Conservation (phyloP, 1,284 basidiomycete genomes). For the Ustilago sp. region DNA sequence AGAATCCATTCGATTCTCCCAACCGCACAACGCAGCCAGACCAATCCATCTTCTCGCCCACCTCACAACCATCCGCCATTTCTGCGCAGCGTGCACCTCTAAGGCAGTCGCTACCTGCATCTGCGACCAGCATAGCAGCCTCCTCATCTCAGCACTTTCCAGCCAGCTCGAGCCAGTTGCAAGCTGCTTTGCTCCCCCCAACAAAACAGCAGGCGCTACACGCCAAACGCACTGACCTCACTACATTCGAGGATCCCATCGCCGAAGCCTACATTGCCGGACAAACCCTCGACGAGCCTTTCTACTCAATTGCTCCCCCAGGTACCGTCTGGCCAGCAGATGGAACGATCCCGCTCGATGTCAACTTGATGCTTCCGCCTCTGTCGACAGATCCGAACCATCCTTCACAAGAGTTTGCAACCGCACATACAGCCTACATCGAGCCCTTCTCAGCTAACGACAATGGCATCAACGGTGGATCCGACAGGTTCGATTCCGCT, state of each 20-base stretch:
- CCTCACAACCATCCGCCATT: conserved; percentile 10
- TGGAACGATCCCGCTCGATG: conserved; percentile 31
- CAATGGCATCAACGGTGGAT: conserved; percentile 2
- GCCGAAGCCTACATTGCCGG: conserved; percentile 48
- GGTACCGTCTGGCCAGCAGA: conserved; percentile 17
- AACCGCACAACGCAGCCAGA: conserved; percentile 6
- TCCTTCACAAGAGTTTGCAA: conserved; percentile 15
- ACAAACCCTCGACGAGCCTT: conserved; percentile 39
- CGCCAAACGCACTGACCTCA: conserved; percentile 31
- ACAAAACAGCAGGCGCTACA: conserved; percentile 6
- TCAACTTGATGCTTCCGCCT: conserved; percentile 10
- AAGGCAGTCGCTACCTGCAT: conserved; percentile 16
- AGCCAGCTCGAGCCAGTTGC: conserved; percentile 7
- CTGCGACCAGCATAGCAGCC: background rate
- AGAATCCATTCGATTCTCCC: conserved; percentile 14
- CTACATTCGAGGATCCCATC: conserved; percentile 44
- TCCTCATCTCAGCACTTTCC: conserved; percentile 18
- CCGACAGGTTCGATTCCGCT: conserved; percentile 29
- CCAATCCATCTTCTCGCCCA: conserved; percentile 18
- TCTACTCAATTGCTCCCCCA: conserved; percentile 45
- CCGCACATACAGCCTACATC: conserved; percentile 19
- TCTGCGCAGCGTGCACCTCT: conserved; percentile 3
- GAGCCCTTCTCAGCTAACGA: conserved; percentile 16
- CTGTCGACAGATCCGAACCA: conserved; percentile 15
- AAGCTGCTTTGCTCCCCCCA: conserved; percentile 10